Percentiles rank a stretch among this genome's conserved stretches.
Evolutionary conservation across 2,329 filamentous ascomycete species (phyloP).

Genomic region (Achaetomium macrosporum): DNA sequence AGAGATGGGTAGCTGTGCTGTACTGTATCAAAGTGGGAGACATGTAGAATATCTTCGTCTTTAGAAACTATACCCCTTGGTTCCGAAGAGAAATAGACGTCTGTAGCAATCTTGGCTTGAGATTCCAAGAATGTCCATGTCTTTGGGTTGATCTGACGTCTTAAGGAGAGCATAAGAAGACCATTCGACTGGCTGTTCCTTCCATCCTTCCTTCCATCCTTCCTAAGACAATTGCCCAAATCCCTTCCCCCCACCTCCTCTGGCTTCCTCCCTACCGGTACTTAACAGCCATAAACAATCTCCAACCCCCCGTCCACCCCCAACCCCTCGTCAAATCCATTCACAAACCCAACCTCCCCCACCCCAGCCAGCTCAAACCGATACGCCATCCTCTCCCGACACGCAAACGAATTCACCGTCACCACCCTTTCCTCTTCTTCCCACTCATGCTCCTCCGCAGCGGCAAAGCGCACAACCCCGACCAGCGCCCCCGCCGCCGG

Average conservation of each 20-base stretch:
- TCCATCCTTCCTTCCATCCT: too few species aligned
- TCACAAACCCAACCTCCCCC: conserved; percentile 10
- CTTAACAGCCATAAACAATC: conserved; percentile 4
- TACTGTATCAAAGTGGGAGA: neutral
- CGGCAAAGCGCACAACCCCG: conserved; percentile 21
- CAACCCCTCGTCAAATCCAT: conserved; percentile 4
- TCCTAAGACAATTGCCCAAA: too few species aligned
- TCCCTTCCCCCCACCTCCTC: too few species aligned
- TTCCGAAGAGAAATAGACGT: too few species aligned
- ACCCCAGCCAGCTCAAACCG: conserved; percentile 20
- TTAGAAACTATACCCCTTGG: too few species aligned
- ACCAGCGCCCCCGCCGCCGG: conserved; percentile 23
- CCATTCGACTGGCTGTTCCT: too few species aligned
- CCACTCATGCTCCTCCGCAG: conserved; percentile 4
- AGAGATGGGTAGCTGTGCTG: neutral
- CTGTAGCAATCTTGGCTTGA: too few species aligned
- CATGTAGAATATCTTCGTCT: neutral
- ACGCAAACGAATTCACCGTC: conserved; percentile 26
- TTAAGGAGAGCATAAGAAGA: too few species aligned
- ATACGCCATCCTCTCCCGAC: conserved; percentile 23
- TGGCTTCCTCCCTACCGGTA: too few species aligned
- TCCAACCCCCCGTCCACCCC: conserved; percentile 1
- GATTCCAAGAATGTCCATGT: too few species aligned
- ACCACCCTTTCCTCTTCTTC: conserved; percentile 8
- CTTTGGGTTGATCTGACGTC: too few species aligned